Base-by-base conservation (phyloP, 805 yeast genomes). In the Sugiyamaella marilandica region DNA sequence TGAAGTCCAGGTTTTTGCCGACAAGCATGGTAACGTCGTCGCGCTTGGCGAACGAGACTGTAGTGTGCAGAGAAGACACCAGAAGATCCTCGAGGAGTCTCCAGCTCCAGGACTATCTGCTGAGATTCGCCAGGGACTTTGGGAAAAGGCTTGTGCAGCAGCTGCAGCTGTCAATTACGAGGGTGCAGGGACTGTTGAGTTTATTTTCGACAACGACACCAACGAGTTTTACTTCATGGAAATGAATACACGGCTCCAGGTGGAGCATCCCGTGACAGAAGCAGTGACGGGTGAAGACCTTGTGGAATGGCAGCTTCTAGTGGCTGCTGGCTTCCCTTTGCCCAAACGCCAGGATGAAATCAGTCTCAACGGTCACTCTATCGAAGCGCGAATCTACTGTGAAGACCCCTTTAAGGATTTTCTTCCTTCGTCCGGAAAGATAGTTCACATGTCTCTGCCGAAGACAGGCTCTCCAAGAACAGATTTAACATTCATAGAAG, bases 101-200 rank as follows among this genome's bases (percentile, higher is more conserved):
- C 83, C 83, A 4, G 82, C 82, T 21, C 82, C 82, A 18, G 78
- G 79, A 55, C 69, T 78, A 51, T 76, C 77, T 8, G 77, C 71
- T 52, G 66, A 70, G 13, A 74, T 79, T 10, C 70, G 82, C 53
- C 66, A 63, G 35, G 64, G 61, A 41, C 73, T 78, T 73, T 72
- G 79, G 68, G 63, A 67, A 46, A 79, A 80, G 45, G 77, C 81
- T 35, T 76, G 77, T 52, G 73, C 74, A 3, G 73, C 79, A 52
- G 82, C 76, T 14, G 58, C 75, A 1, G 68, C 73, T 35, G 76
- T 78, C 69, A 73, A 74, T 39, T 78, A 78, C 62, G 78, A 77
- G 65, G 76, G 81, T 59, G 83, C 83, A 31, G 83, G 83, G 55
- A 78, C 83, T 14, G 83, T 78, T 50, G 83, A 78, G 64, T 78